Evolutionary conservation across 352 stramenopile species (phyloP), one percentile per base, ranked within the genome.

Genomic region (Globisporangium spiculum): DNA sequence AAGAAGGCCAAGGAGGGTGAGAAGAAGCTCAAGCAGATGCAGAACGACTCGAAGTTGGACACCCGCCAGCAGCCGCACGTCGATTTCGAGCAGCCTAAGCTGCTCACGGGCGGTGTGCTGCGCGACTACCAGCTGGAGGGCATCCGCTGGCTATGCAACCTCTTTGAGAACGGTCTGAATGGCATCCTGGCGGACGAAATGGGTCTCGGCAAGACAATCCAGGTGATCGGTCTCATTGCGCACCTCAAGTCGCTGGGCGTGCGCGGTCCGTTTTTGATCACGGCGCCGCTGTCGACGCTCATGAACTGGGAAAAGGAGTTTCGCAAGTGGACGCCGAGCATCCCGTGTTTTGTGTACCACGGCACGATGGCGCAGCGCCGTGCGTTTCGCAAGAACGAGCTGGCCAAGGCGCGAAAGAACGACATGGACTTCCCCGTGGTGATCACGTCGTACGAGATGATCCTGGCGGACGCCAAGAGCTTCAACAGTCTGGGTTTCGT

Each of bases 281-380:
- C 99, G 22, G 98, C 97, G 30, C 98, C 98, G 18, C 83, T 99
- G 8, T 99, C 96, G 24, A 99, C 98, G 32, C 84, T 99, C 38
- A 88, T 93, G 44, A 99, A 99, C 79, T 99, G 98, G 98, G 75
- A 99, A 41, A 81, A 97, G 10, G 89, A 96, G 73, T 96, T 96
- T 68, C 68, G 70, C 34, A 90, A 90, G 68, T 95, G 83, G 80
- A 74, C 83, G 30, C 89, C 89, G 3, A 80, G 81, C 60, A 93
- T 99, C 58, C 98, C 99, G 46, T 94, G 89, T 8, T 83, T 99
- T 34, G 90, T 99, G 4, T 99, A 99, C 75, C 97, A 99, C 77
- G 98, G 98, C 22, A 94, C 75, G 0, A 80, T 74, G 9, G 57
- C 76, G 14, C 70, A 77, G 10, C 89, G 89, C 10, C 76, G 72